These are phyloP conservation scores for Hemisphaericaspora xylanilytica DNA, from an alignment of 1,139 yeast genomes.

Conservation along the genomic window DNA sequence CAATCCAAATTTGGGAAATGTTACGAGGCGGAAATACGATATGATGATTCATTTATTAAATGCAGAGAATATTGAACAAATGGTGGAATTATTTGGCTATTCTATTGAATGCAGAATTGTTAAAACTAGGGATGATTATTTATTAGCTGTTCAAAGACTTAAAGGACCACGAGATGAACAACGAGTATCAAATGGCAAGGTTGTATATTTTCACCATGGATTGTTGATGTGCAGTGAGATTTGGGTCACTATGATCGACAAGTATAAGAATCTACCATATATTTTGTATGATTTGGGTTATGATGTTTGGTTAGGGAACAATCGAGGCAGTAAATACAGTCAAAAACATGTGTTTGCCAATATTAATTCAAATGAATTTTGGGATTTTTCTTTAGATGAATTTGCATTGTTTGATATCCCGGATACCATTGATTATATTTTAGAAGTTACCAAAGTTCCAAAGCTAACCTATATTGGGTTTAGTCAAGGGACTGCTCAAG, in stretches of 20 bases:
- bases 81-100: slow-evolving; percentile 41
- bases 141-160: slow-evolving; percentile 36
- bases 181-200: slow-evolving; percentile 34
- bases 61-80: slow-evolving; percentile 31
- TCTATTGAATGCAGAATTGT: slow-evolving; percentile 39
- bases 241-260: slow-evolving; percentile 74
- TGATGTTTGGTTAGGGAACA: slow-evolving; percentile 93
- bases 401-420: slow-evolving; percentile 50
- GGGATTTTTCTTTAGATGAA: slow-evolving; percentile 49
- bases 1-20: slow-evolving; percentile 12
- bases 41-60: slow-evolving; percentile 33
- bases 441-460: slow-evolving; percentile 22
- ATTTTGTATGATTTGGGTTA: slow-evolving; percentile 74
- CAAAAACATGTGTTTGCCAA: slow-evolving; percentile 40
- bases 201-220: slow-evolving; percentile 87
- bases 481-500: slow-evolving; percentile 91
- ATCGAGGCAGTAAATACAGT: slow-evolving; percentile 86
- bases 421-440: slow-evolving; percentile 40
- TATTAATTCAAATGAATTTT: slow-evolving; percentile 38
- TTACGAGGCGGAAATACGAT: slow-evolving; percentile 23
- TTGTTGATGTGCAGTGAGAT: slow-evolving; percentile 87
- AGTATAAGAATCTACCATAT: slow-evolving; percentile 68
- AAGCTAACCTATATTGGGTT: slow-evolving; percentile 74
- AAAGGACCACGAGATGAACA: slow-evolving; percentile 9
- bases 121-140: slow-evolving; percentile 38